Evolutionary conservation across 192 early-diverging fungal genomes (phyloP), one percentile per base, ranked within the genome.

Genomic region (Umbelopsis ramanniana): DNA sequence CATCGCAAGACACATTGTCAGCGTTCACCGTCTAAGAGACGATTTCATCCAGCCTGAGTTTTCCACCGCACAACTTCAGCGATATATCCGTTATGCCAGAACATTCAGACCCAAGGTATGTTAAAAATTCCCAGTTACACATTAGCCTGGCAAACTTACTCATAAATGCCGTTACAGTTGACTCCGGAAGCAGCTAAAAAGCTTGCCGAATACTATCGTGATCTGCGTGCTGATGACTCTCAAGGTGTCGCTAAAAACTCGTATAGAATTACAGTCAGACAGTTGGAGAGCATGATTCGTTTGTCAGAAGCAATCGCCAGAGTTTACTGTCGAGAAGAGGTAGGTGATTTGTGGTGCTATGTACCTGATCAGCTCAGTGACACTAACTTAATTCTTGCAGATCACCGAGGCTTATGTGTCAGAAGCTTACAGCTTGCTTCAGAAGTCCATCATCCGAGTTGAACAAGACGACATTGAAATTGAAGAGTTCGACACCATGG

Each of bases 201-300:
- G 46, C 80, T 99, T 52, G 89, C 92, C 57, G 87, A 89, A 70
- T 91, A 93, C 70, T 98, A 98, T 81, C 84, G 92, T 46, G 91
- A 94, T 47, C 79, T 98, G 63, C 81, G 97, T 23, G 94, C 95
- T 82, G 89, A 88, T 55, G 97, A 98, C 76, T 89, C 90, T 1
- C 89, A 91, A 26, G 94, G 89, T 47, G 80, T 80, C 22, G 78
- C 74, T 17, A 81, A 79, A 70, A 89, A 86, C 75, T 94, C 95
- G 0, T 96, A 95, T 76, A 88, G 96, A 37, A 98, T 98, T 72
- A 99, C 97, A 1, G 97, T 99, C 29, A 90, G 96, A 53, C 97
- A 99, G 82, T 83, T 99, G 19, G 97, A 98, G 84, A 93, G 91
- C 77, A 93, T 98, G 86, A 94, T 99, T 68, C 94, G 96, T 52